phyloP scores from a whole-genome alignment of 192 early-diverging fungal genomes.

The Umbelopsis ramanniana region DNA sequence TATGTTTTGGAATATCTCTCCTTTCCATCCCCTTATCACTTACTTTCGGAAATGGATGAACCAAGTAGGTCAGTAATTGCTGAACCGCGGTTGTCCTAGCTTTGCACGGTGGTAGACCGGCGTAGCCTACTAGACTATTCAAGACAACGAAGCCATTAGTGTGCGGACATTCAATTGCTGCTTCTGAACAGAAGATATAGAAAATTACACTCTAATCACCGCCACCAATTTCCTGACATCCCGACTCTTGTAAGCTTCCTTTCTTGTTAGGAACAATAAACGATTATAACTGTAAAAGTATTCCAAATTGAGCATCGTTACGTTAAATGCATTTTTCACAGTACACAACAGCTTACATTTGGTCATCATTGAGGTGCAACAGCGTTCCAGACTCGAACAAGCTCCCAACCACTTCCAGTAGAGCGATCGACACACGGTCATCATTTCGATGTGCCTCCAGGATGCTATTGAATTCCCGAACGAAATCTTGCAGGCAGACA shows the following conservation, averaged over 20 bases:
- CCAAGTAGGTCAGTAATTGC: constrained; percentile 65
- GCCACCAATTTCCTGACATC: constrained; percentile 70
- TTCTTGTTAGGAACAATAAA: constrained; percentile 32
- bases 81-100: constrained; percentile 57
- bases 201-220: constrained; percentile 66
- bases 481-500: constrained; percentile 46
- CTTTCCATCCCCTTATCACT: constrained; percentile 1
- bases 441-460: constrained; percentile 47
- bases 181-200: constrained; percentile 20
- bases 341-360: constrained; percentile 33
- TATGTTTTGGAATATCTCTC: neutral
- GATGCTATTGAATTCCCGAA: constrained; percentile 47
- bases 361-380: constrained; percentile 36
- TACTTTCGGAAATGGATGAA: constrained; percentile 79
- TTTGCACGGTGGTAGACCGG: constrained; percentile 48
- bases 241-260: constrained; percentile 52
- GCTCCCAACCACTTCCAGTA: constrained; percentile 71
- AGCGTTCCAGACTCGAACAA: constrained; percentile 60
- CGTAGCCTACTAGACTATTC: constrained; percentile 42
- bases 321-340: constrained; percentile 31
- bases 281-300: neutral
- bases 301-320: constrained; percentile 29
- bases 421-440: constrained; percentile 70
- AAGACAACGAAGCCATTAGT: constrained; percentile 3
- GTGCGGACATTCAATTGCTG: neutral